These are phyloP conservation scores for Coriaria nepalensis DNA, from an alignment of 306 rosid genomes.

Conservation along the genomic window DNA sequence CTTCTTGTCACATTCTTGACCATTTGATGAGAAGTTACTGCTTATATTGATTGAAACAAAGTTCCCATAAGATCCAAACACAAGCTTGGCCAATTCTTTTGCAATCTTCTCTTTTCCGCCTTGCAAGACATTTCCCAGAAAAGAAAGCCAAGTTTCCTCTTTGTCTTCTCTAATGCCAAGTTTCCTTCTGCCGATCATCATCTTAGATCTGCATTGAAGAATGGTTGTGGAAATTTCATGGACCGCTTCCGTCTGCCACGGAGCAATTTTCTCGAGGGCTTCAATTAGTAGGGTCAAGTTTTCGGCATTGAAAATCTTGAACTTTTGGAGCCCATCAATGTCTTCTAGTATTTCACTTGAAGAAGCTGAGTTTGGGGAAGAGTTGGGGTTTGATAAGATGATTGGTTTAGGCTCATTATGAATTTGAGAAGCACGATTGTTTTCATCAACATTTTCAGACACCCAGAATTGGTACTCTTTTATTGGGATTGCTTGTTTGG, in stretches of 20 bases:
- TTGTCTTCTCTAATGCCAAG: constrained; percentile 16
- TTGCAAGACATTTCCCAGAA: constrained; percentile 33
- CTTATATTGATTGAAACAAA: constrained; percentile 36
- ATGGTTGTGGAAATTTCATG: constrained; percentile 41
- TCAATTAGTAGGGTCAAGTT: constrained; percentile 39
- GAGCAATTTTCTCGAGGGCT: constrained; percentile 44
- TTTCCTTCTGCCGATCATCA: constrained; percentile 15
- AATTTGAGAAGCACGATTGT: constrained; percentile 32
- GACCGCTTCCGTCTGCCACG: constrained; percentile 34
- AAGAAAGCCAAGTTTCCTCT: constrained; percentile 58
- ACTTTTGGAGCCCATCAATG: constrained; percentile 24
- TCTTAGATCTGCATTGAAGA: constrained; percentile 59
- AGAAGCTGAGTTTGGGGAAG: constrained; percentile 85
- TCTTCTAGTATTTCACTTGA: constrained; percentile 73
- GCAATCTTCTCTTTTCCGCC: constrained; percentile 51
- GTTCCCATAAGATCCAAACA: constrained; percentile 52
- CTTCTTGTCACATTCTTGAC: constrained; percentile 16
- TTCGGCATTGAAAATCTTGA: constrained; percentile 41
- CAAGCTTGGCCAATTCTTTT: constrained; percentile 53
- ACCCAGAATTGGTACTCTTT: constrained; percentile 48
- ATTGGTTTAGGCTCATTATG: constrained; percentile 48
- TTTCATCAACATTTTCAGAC: constrained; percentile 24
- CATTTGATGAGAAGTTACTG: constrained; percentile 23
- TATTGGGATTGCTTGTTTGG: constrained; percentile 24
- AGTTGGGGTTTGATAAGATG: constrained; percentile 74